Evolutionary conservation across 2,329 filamentous ascomycete species (phyloP), one percentile per base, ranked within the genome.

Genomic region (Cordyceps fumosorosea): DNA sequence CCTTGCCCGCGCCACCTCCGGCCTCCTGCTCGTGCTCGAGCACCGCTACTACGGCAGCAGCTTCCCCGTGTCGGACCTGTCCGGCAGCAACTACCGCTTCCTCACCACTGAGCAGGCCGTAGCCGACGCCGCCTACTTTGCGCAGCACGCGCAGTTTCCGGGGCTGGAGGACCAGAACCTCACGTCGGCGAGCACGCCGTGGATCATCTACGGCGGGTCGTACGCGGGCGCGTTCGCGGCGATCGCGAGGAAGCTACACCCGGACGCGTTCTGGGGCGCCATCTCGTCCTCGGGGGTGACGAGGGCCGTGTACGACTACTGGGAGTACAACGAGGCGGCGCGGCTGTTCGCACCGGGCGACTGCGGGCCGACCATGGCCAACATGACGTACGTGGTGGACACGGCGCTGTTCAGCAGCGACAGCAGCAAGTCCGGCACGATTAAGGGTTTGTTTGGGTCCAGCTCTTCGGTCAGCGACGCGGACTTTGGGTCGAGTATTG

Each of bases 31-130:
- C 1, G 83, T 96, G 47, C 81, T 96, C 2, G 91, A 96, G 76
- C 91, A 96, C 70, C 85, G 91, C 40, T 96, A 96, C 78, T 96
- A 96, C 70, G 91, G 91, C 61, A 81, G 80, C 10, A 92, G 89
- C 70, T 86, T 88, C 60, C 90, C 91, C 0, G 83, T 84, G 0
- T 72, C 80, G 1, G 82, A 93, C 68, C 78, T 93, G 48, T 79
- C 75, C 66, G 87, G 84, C 0, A 77, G 89, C 69, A 92, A 84
- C 67, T 75, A 96, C 65, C 87, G 91, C 1, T 96, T 95, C 77
- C 77, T 96, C 69, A 88, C 89, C 0, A 95, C 91, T 0, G 89
- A 93, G 67, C 91, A 96, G 72, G 86, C 91, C 0, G 71, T 96
- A 42, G 91, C 90, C 5, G 91, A 96, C 71, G 85, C 87, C 44